A percentile compares a stretch with the other conserved stretches of the same genome.
Conservation (phyloP, 2,329 filamentous ascomycete species). For the Trichoderma sp. region DNA sequence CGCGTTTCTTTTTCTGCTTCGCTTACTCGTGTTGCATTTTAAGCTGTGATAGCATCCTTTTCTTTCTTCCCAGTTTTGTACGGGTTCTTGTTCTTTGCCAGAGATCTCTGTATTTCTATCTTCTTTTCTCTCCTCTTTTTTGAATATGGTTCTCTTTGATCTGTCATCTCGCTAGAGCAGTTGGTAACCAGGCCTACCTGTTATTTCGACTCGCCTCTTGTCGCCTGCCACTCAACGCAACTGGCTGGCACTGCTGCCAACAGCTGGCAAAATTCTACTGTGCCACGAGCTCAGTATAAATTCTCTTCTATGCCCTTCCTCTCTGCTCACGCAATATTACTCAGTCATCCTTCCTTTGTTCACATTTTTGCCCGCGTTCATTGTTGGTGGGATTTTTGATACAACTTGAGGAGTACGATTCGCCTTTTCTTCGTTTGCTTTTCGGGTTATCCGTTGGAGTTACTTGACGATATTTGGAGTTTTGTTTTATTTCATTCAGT, state of each 20-base stretch:
- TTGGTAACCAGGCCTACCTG: not conserved
- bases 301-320: not conserved
- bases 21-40: not conserved
- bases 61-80: not conserved
- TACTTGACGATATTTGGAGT: not conserved
- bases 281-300: not conserved
- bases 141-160: not conserved
- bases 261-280: not conserved
- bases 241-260: not conserved
- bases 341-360: not conserved
- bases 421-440: not conserved
- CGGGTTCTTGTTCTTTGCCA: not conserved
- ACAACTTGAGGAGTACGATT: not conserved
- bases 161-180: not conserved
- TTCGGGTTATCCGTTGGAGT: not conserved
- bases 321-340: not conserved
- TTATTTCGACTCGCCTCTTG: not conserved
- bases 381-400: not conserved
- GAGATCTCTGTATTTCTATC: not conserved
- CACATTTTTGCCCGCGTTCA: not conserved
- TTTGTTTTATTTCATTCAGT: not conserved
- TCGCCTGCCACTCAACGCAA: not conserved
- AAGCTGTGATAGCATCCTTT: not conserved
- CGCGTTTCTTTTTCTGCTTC: not conserved
- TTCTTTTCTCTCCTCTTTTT: not conserved